Percentiles rank a stretch among this genome's conserved stretches.
phyloP scores from a whole-genome alignment of 768 basidiomycete species.

The Tricholoma bakamatsutake region DNA sequence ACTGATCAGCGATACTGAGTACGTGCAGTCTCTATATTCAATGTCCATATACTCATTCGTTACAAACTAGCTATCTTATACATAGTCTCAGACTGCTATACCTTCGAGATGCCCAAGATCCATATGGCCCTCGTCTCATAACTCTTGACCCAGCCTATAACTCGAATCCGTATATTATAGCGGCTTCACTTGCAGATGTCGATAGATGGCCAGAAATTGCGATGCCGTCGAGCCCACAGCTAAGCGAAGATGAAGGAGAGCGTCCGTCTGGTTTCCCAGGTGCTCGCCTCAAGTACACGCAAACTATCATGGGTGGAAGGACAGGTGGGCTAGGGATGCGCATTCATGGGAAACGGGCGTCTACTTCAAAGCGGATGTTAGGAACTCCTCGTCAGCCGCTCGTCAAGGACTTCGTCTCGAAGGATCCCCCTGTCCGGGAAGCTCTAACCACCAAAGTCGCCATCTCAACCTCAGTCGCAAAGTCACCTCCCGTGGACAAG shows the following conservation, averaged over 20 bases:
- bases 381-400: conserved; percentile 28
- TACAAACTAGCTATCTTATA: conserved; percentile 52
- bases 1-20: conserved; percentile 62
- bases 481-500: conserved; percentile 10
- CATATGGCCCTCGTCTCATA: conserved; percentile 77
- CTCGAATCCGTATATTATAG: conserved; percentile 78
- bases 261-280: conserved; percentile 43
- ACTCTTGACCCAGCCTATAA: conserved; percentile 72
- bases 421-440: conserved; percentile 28
- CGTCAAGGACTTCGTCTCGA: conserved; percentile 30
- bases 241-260: conserved; percentile 64
- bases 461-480: conserved; percentile 21
- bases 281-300: conserved; percentile 70
- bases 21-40: conserved; percentile 11
- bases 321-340: conserved; percentile 74
- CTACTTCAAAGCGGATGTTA: conserved; percentile 46
- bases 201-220: conserved; percentile 84
- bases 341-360: conserved; percentile 57
- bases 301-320: conserved; percentile 80
- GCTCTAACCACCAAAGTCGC: conserved; percentile 25
- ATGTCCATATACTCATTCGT: neutral
- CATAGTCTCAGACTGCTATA: conserved; percentile 83
- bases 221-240: conserved; percentile 61
- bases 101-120: conserved; percentile 84
- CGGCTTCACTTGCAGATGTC: conserved; percentile 71